Conservation (phyloP, 345 rosid species). For the Anastatica hierochuntica region DNA sequence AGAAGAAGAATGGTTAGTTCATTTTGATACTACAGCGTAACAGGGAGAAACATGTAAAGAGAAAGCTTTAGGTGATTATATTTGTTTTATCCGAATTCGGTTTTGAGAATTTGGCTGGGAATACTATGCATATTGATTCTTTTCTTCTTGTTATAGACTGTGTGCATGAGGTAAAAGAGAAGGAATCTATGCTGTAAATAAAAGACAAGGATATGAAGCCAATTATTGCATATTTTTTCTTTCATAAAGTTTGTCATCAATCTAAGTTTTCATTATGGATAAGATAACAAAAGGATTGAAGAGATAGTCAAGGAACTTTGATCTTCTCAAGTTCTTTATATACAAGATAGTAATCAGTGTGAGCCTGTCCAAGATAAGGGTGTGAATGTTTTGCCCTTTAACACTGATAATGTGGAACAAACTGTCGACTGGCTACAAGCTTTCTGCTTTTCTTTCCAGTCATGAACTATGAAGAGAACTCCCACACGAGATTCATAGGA, state of each 20-base stretch:
- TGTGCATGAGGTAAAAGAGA: slow-evolving; percentile 6
- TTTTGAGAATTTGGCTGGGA: slow-evolving; percentile 9
- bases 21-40: slow-evolving; percentile 22
- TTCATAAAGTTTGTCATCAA: slow-evolving; percentile 2
- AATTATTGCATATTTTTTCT: neutral
- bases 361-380: neutral
- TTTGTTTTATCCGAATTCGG: slow-evolving; percentile 1
- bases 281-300: neutral
- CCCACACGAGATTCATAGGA: too few species aligned
- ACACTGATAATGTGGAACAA: too few species aligned
- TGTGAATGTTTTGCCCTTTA: too few species aligned
- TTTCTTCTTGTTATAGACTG: slow-evolving; percentile 18
- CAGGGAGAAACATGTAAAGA: slow-evolving; percentile 17
- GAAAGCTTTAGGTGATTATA: slow-evolving; percentile 15
- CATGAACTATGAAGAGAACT: too few species aligned
- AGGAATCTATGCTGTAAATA: slow-evolving; percentile 19
- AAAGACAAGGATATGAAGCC: slow-evolving; percentile 16
- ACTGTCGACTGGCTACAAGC: too few species aligned
- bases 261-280: slow-evolving; percentile 5
- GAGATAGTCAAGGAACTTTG: too few species aligned
- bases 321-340: neutral
- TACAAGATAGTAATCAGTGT: slow-evolving; percentile 5
- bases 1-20: slow-evolving; percentile 17
- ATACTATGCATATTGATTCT: slow-evolving; percentile 19
- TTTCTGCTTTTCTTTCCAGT: too few species aligned